Base-by-base conservation (phyloP, 495 filamentous ascomycete genomes). In the Penicillium verhagenii region DNA sequence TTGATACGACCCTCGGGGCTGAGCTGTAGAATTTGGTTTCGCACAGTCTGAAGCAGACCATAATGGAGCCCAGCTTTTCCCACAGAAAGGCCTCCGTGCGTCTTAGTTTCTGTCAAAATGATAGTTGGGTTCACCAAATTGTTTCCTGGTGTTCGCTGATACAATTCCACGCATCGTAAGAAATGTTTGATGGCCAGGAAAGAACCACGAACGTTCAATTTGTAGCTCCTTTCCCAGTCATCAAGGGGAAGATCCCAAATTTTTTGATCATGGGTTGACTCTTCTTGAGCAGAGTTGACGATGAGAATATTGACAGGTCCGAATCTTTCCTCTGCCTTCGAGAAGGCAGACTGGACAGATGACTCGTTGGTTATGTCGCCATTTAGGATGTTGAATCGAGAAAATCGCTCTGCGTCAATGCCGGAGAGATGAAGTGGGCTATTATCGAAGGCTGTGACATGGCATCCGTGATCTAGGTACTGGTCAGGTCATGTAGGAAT, bases 161-260 rank as follows among this genome's bases (percentile, higher is more conserved):
- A 44, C 3, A 60, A 43, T 9, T 69, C 60, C 2, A 77, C 75
- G 3, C 65, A 47, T 19, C 67, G 69, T 8, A 85, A 69, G 67
- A 83, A 83, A 50, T 81, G 75, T 53, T 85, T 85, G 58, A 83
- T 80, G 21, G 79, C 79, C 0, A 85, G 69, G 58, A 82, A 84
- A 6, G 79, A 80, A 6, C 79, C 79, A 16, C 76, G 76, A 13
- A 77, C 65, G 52, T 82, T 82, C 28, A 64, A 67, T 11, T 64
- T 66, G 60, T 82, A 80, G 0, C 72, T 76, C 59, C 75, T 72
- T 39, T 83, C 78, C 80, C 79, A 84, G 1, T 72, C 62, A 4
- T 76, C 72, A 11, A 78, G 47, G 1, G 77, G 72, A 28, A 82
- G 65, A n/a, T 80, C 70, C 81, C 81, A 85, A 46, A 85, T 79